Base-by-base conservation (phyloP, 2,329 filamentous ascomycete genomes). In the Thielaviopsis punctulata region DNA sequence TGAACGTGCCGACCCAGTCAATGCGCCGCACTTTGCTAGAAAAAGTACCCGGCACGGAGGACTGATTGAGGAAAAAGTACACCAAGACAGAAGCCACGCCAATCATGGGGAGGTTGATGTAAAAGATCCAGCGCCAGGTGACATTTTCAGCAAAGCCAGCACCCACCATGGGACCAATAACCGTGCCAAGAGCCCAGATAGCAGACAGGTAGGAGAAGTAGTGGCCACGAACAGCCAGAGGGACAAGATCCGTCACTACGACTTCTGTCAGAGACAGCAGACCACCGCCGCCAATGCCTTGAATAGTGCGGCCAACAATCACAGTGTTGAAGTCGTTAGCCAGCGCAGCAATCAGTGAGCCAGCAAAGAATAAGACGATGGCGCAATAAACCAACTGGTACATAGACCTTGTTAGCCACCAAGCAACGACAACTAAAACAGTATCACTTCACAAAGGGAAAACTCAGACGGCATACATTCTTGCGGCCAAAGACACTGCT, bases 1-100 rank as follows among this genome's bases (percentile, higher is more conserved):
- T 59, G 1, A 73, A 57, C 4, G 74, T 72, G 1, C 82, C 82
- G 27, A 77, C 51, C 71, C 76, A 85, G 60, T 86, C 81, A 22
- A 85, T 72, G 6, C 56, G 39, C 33, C 39, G 23, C 25, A 60
- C 52, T 49, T 60, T 60, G 45, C 36, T 48, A 4, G 27, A n/a
- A 33, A 58, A 47, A 7, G 52, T 33, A 2, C 59, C 59, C 2
- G 59, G 58, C 6, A 60, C 33, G 19, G 52, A 51, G 13, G 49
- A 52, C 52, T 59, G 59, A 44, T 58, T 58, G 19, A 66, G 56
- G 45, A 65, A 60, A 33, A 60, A 52, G 43, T 58, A 56, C 3
- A 59, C 53, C 19, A 62, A 58, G 9, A 58, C 27, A 13, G 59
- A 30, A 25, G 59, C 59, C 8, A 60, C 15, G 9, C 53, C 59